Percentiles rank a stretch among this genome's conserved stretches.
These are phyloP conservation scores for Lasiodiplodia hormozganensis DNA, from an alignment of 2,329 filamentous ascomycete species.

Conservation along the genomic window DNA sequence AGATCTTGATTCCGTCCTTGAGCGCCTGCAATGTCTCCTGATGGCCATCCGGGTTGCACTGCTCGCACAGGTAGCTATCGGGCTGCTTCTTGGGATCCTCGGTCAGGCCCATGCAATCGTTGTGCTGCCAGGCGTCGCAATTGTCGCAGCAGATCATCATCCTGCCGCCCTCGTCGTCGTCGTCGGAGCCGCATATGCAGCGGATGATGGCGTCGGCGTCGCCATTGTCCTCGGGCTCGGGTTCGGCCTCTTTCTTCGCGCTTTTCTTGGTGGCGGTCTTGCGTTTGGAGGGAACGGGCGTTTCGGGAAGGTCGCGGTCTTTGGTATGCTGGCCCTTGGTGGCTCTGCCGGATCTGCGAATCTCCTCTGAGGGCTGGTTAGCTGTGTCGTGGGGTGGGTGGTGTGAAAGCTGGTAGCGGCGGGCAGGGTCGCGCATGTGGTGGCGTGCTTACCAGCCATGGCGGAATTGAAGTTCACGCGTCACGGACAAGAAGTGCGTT, in stretches of 20 bases:
- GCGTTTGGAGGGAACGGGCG: slow-evolving; percentile 48
- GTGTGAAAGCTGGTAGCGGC: slow-evolving; percentile 31
- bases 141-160: slow-evolving; percentile 96
- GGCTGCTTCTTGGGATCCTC: slow-evolving; percentile 66
- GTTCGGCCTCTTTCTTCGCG: slow-evolving; percentile 55
- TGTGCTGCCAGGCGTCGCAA: slow-evolving; percentile 96
- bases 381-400: slow-evolving; percentile 32
- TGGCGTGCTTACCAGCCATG: slow-evolving; percentile 68
- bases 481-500: slow-evolving; percentile 25
- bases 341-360: slow-evolving; percentile 90
- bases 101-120: slow-evolving; percentile 89
- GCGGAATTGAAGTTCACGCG: slow-evolving; percentile 34
- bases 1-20: slow-evolving; percentile 80
- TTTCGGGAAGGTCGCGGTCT: slow-evolving; percentile 68
- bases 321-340: slow-evolving; percentile 97
- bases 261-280: slow-evolving; percentile 55
- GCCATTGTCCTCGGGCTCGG: slow-evolving; percentile 61
- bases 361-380: slow-evolving; percentile 66
- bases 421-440: slow-evolving; percentile 23
- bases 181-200: slow-evolving; percentile 89
- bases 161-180: slow-evolving; percentile 84
- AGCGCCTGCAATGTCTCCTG: slow-evolving; percentile 80
- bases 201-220: slow-evolving; percentile 79
- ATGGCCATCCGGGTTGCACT: slow-evolving; percentile 85
- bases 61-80: slow-evolving; percentile 81